Conservation (phyloP, 768 basidiomycete genomes). For the Boletus vermiculosoides region DNA sequence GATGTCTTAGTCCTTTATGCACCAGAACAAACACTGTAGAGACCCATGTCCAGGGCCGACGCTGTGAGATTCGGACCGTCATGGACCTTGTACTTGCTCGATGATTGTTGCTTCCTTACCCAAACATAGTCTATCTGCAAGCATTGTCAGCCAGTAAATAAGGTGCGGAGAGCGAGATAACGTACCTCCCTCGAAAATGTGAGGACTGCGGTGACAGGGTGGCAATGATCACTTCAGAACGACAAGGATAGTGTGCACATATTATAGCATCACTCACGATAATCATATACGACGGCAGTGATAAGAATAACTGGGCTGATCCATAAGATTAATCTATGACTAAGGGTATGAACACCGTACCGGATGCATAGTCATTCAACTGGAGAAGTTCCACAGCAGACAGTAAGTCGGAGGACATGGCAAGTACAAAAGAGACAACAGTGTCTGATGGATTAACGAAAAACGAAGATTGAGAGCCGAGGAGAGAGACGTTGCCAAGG, state of each 20-base stretch:
- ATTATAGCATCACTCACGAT: neutral
- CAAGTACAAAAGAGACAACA: neutral
- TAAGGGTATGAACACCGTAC: neutral
- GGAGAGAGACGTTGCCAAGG: neutral
- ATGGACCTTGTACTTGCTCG: neutral
- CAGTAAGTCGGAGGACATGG: neutral
- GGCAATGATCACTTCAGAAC: neutral
- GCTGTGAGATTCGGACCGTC: neutral
- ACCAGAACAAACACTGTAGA: neutral
- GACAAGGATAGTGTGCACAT: neutral
- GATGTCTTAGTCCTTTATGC: too few species aligned
- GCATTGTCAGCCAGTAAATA: neutral
- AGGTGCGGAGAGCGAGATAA: neutral
- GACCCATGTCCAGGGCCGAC: neutral
- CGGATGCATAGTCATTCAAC: neutral
- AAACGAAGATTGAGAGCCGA: neutral
- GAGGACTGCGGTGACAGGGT: neutral
- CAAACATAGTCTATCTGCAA: slow-evolving; percentile 2
- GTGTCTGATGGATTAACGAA: neutral
- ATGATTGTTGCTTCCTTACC: neutral
- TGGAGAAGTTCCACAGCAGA: neutral
- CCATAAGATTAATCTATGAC: neutral
- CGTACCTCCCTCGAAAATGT: neutral
- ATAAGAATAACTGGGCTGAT: neutral
- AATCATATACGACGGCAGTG: neutral